Evolutionary conservation across 225 moss, liverwort and hornwort species (phyloP).

Genomic region (Anthoceros angustus): DNA sequence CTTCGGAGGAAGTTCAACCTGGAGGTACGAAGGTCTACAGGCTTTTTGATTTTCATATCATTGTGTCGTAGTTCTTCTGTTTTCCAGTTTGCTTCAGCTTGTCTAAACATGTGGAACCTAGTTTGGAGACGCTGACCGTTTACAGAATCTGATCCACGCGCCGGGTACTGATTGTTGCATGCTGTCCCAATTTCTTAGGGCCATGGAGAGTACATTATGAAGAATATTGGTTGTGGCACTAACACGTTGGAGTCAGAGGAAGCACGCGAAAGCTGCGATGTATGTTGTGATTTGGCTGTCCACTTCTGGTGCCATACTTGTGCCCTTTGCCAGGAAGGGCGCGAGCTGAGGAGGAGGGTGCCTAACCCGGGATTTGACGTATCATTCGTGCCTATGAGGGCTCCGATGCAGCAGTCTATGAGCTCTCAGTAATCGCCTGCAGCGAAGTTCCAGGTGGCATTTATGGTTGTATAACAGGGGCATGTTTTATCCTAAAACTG

Average conservation of each 20-base stretch:
- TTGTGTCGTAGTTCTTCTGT: too few species aligned
- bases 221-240: slow-evolving; percentile 34
- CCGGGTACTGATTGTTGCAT: too few species aligned
- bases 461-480: too few species aligned
- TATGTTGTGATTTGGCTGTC: slow-evolving; percentile 27
- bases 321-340: slow-evolving; percentile 71
- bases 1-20: slow-evolving; percentile 57
- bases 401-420: slow-evolving; percentile 48
- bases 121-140: too few species aligned
- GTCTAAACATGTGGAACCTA: too few species aligned
- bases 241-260: slow-evolving; percentile 30
- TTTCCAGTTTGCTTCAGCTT: too few species aligned
- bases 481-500: too few species aligned
- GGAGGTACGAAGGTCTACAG: slow-evolving; percentile 27
- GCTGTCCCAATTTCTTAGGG: slow-evolving; percentile 26
- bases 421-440: slow-evolving; percentile 9
- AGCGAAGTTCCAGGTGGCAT: too few species aligned
- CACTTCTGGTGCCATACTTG: slow-evolving; percentile 54
- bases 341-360: slow-evolving; percentile 69
- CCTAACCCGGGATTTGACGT: slow-evolving; percentile 32
- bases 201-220: slow-evolving; percentile 29
- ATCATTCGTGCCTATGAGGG: slow-evolving; percentile 32
- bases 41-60: background rate
- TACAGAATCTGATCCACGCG: too few species aligned
- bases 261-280: slow-evolving; percentile 42